Evolutionary conservation across 1,284 basidiomycete genomes (phyloP), one percentile per base, ranked within the genome.

Genomic region (Apiotrichum sp.): DNA sequence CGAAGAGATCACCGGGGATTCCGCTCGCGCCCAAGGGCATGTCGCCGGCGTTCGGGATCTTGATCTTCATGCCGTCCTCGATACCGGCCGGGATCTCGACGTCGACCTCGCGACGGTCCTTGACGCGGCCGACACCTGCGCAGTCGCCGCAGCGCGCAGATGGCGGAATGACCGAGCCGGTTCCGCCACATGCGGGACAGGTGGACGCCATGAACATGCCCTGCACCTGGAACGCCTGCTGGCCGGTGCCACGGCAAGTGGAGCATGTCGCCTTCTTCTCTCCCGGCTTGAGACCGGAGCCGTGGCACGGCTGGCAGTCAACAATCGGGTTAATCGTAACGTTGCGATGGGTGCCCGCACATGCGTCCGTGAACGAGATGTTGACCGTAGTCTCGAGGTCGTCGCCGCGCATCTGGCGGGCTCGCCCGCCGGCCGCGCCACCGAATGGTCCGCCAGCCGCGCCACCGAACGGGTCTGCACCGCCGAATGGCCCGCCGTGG

Each of bases 161-260:
- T 13, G 84, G 84, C 54, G 92, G 89, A 34, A 97, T 84, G 3
- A 83, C 84, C 38, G 83, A 83, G 14, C 96, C 96, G 13, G 83
- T 80, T n/a, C 96, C 96, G 31, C 83, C 80, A 76, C 96, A 99
- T 31, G 82, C 76, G 52, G 81, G 80, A 76, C 96, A 99, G 31
- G 92, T 93, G 64, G 86, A 89, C 10, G 93, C 87, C 92, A 99
- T 96, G 73, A 93, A 89, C 84, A 98, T 98, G 14, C 96, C 96
- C 73, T 93, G 87, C 66, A 98, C 85, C 54, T 93, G 87, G 77
- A 90, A 98, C 11, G 92, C 91, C 71, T 86, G 83, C 45, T 87
- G 86, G 32, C 96, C 96, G 10, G 87, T 84, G 47, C 96, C 96
- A 52, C 85, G 82, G 77, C 96, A 99, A 43, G 85, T 77, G 46